Evolutionary conservation across 2,329 filamentous ascomycete species (phyloP), one percentile per base, ranked within the genome.

Genomic region (Didymellaceae sp.): DNA sequence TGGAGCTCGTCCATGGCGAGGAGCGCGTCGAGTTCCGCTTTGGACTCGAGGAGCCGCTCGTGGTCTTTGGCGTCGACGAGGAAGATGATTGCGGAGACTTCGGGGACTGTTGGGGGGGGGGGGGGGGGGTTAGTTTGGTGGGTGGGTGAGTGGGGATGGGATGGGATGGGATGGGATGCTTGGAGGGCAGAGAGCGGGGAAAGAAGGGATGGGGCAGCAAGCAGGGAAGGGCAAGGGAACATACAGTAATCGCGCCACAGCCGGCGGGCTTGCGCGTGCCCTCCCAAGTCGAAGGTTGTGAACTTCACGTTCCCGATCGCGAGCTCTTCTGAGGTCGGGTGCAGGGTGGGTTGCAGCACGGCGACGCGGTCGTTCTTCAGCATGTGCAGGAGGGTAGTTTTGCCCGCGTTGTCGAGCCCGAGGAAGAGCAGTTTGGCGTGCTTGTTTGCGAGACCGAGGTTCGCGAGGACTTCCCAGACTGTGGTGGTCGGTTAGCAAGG

Each of bases 1-100:
- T 86, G 81, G 30, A 99, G 85, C 74, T 97, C 93, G 79, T 99
- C 94, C 93, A 99, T 97, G 57, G 90, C 86, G 63, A 99, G 84
- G 43, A 97, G 88, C 7, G 74, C 91, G 72, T 99, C 94, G 57
- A 99, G 89, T 81, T 99, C 94, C 67, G 89, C 93, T 82, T 97
- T 97, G 71, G 91, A 89, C 81, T 99, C 94, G 67, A 83, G 75
- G 75, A 99, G 90, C 63, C 94, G 91, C 80, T 97, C 93, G 77
- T 91, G 88, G 77, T 99, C 94, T 80, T 96, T 96, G 68, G 94
- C 91, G 70, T 99, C 94, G 66, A 99, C 90, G 51, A 97, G 87
- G 83, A 97, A 99, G 65, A 99, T 92, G 66, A 97, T 96, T 54
- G 93, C 92, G 76, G 57, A 61, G 10, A 71, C 71, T 61, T 74